Evolutionary conservation across 768 basidiomycete species (phyloP).

Genomic region (Phylloporus arenicola): DNA sequence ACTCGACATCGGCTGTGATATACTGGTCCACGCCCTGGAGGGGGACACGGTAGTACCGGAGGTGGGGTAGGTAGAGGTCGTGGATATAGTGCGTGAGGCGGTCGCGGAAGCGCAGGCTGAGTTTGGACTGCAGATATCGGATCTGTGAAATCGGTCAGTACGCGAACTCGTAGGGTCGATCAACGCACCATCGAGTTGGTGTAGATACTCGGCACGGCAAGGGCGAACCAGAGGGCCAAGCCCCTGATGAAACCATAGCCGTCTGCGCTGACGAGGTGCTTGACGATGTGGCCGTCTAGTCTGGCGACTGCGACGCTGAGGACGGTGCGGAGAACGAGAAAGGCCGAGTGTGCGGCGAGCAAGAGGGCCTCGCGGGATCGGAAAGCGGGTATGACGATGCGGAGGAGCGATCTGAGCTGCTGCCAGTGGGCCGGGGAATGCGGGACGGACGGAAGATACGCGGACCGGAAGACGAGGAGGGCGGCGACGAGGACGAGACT

Average conservation of each 20-base stretch:
- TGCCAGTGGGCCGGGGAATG: too few species aligned
- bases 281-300: conserved; percentile 84
- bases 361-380: conserved; percentile 68
- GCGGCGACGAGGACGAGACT: conserved; percentile 42
- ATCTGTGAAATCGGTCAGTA: conserved; percentile 44
- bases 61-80: conserved; percentile 81
- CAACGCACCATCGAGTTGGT: conserved; percentile 85
- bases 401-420: conserved; percentile 68
- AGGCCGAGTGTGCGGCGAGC: conserved; percentile 72
- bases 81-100: conserved; percentile 86
- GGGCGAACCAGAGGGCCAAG: conserved; percentile 79
- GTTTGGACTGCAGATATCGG: conserved; percentile 80
- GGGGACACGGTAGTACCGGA: conserved; percentile 63
- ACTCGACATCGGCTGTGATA: conserved; percentile 87
- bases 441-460: conserved; percentile 27
- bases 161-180: background rate
- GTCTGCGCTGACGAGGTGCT: conserved; percentile 85
- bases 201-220: conserved; percentile 90
- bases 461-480: conserved; percentile 48
- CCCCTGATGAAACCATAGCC: conserved; percentile 78
- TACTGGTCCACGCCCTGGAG: conserved; percentile 85
- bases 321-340: conserved; percentile 81
- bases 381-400: conserved; percentile 63
- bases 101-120: conserved; percentile 78
- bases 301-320: conserved; percentile 84